phyloP scores from a whole-genome alignment of 106 monocot species.

The Dactylorhiza incarnata region DNA sequence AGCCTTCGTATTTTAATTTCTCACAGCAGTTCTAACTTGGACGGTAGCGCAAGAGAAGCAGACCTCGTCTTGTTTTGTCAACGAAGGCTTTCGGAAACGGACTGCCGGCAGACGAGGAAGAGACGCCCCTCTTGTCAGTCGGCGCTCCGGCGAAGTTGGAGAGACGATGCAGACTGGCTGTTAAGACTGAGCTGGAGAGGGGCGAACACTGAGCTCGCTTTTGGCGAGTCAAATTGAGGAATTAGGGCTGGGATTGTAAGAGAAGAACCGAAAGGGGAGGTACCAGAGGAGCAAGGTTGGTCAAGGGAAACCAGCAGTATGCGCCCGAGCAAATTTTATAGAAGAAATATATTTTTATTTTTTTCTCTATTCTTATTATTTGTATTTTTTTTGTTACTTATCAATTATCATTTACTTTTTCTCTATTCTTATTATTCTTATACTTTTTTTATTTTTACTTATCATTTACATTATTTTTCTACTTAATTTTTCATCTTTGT shows the following conservation, averaged over 20 bases:
- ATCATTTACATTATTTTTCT: no score
- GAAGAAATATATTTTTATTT: no score
- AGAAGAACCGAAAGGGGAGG: no score
- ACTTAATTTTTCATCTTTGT: no score
- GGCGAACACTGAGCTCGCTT: background rate
- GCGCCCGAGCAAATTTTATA: no score
- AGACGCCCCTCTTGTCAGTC: background rate
- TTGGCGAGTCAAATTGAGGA: background rate
- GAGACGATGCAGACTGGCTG: background rate
- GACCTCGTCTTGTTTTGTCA: background rate
- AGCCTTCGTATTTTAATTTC: background rate
- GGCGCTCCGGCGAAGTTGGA: background rate
- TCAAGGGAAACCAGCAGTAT: no score
- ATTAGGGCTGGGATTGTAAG: background rate
- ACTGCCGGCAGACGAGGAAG: background rate
- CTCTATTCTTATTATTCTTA: no score
- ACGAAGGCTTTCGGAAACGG: background rate
- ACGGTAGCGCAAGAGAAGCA: background rate
- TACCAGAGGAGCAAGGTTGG: no score
- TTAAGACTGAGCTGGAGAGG: background rate
- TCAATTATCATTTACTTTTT: no score
- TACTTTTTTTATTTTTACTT: no score
- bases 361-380: no score
- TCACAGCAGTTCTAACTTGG: background rate
- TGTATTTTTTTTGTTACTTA: no score